A percentile compares a stretch with the other conserved stretches of the same genome.
phyloP scores from a whole-genome alignment of 2,329 filamentous ascomycete species.

The Pseudopithomyces chartarum region DNA sequence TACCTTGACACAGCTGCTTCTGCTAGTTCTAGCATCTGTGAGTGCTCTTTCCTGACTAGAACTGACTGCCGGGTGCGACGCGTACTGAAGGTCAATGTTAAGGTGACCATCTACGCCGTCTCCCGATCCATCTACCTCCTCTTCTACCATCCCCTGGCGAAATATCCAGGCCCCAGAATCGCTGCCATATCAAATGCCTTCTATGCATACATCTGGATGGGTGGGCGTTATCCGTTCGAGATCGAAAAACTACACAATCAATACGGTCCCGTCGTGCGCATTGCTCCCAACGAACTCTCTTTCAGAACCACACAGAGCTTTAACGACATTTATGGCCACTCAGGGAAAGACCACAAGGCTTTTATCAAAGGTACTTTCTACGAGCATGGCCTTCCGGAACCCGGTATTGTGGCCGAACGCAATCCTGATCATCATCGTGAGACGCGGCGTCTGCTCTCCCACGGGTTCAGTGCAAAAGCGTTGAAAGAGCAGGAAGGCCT shows the following conservation, averaged over 20 bases:
- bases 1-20: too few relatives aligned
- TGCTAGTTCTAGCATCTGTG: conserved; percentile 5
- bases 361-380: conserved; percentile 5
- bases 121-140: conserved; percentile 3
- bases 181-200: too few relatives aligned
- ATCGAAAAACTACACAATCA: conserved; percentile 29
- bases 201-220: neutral
- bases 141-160: conserved; percentile 4
- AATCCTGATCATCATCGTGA: conserved; percentile 4
- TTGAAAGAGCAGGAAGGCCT: conserved; percentile 11
- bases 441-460: conserved; percentile 22
- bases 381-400: conserved; percentile 3
- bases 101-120: conserved; percentile 3
- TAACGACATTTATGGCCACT: conserved; percentile 6
- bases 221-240: conserved; percentile 5
- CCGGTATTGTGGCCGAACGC: conserved; percentile 5
- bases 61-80: conserved; percentile 4
- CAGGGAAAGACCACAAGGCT: neutral
- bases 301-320: conserved; percentile 17
- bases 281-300: conserved; percentile 42
- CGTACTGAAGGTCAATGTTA: conserved; percentile 1
- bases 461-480: conserved; percentile 18
- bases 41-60: conserved; percentile 3
- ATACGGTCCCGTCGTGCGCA: conserved; percentile 42
- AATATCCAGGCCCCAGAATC: neutral